Conservation (phyloP, 306 rosid species). For the Dalbergia oliveri region DNA sequence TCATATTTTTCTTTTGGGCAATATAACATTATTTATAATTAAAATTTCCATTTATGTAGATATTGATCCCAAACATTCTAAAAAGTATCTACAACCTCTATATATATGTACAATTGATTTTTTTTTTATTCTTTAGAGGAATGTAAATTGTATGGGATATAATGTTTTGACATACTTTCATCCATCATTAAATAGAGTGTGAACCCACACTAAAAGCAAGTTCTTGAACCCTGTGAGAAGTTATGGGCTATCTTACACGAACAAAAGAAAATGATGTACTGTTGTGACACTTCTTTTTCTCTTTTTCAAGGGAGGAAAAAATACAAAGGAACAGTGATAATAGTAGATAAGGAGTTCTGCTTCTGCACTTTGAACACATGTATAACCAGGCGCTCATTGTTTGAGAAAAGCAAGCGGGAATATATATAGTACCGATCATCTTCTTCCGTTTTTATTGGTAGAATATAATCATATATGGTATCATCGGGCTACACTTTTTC, state of each 20-base stretch:
- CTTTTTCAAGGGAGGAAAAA: not conserved
- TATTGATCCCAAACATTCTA: too few species aligned
- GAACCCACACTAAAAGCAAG: too few species aligned
- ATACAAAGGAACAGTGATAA: conserved; percentile 12
- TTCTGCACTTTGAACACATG: conserved; percentile 27
- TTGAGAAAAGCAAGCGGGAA: conserved; percentile 31
- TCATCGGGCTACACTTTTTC: conserved; percentile 33
- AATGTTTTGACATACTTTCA: too few species aligned
- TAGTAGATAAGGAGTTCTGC: conserved; percentile 25
- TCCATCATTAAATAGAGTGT: too few species aligned
- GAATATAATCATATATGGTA: not conserved
- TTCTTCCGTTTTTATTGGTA: too few species aligned
- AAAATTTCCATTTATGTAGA: too few species aligned
- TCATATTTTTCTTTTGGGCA: too few species aligned
- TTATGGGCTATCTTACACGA: conserved; percentile 5
- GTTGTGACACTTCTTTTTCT: conserved; percentile 16
- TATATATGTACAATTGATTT: too few species aligned
- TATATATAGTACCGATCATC: not conserved
- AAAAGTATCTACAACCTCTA: too few species aligned
- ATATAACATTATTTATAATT: too few species aligned
- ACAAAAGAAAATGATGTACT: conserved; percentile 7
- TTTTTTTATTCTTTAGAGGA: not conserved
- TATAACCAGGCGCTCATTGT: conserved; percentile 5
- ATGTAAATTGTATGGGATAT: not conserved
- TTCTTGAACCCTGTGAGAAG: conserved; percentile 7